Conservation (phyloP, 768 basidiomycete genomes). For the Phaffia australis region DNA sequence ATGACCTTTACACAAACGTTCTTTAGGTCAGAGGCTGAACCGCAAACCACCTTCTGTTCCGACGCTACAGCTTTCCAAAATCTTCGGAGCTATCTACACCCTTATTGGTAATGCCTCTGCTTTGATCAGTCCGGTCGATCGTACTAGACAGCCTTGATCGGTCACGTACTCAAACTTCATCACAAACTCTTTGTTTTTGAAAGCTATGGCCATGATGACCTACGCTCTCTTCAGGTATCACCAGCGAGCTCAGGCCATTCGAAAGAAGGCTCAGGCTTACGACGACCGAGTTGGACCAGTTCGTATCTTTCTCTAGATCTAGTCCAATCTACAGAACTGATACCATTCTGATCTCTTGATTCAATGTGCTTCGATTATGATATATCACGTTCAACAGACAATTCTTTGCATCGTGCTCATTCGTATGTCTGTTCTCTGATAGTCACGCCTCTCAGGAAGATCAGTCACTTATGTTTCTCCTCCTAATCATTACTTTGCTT, state of each 20-base stretch:
- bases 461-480: conserved; percentile 1
- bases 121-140: neutral
- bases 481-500: conserved; percentile 2
- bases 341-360: neutral
- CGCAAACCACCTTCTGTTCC: neutral
- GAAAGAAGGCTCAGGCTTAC: conserved; percentile 81
- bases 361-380: neutral
- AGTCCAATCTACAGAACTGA: neutral
- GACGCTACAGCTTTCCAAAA: conserved; percentile 21
- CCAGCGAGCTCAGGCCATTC: conserved; percentile 88
- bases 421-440: conserved; percentile 35
- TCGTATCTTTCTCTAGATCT: conserved; percentile 39
- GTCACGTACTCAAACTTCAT: neutral
- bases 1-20: neutral
- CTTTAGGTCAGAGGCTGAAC: neutral
- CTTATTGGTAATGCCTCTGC: conserved; percentile 17
- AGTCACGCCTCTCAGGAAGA: conserved; percentile 31
- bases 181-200: neutral
- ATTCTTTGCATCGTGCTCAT: conserved; percentile 71
- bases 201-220: conserved; percentile 93
- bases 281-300: conserved; percentile 93
- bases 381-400: conserved; percentile 46
- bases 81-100: conserved; percentile 26
- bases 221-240: conserved; percentile 94
- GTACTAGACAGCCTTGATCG: neutral